These are phyloP conservation scores for Exophiala alcalophila DNA, from an alignment of 2,329 filamentous ascomycete species.

Conservation along the genomic window DNA sequence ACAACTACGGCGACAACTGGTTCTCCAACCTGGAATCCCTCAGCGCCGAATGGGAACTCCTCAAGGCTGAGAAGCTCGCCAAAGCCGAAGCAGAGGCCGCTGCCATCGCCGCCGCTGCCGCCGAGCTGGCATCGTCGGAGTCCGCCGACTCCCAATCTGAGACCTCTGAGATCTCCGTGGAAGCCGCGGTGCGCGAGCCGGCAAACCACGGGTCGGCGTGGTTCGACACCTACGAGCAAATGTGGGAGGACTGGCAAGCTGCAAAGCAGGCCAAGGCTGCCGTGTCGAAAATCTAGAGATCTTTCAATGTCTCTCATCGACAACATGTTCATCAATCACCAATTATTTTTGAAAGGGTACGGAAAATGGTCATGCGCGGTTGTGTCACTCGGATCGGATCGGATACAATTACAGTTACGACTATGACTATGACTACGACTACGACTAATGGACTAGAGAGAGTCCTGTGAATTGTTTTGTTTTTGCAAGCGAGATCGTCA, in stretches of 20 bases:
- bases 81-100: background rate
- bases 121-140: constrained; percentile 15
- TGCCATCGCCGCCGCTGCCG: background rate
- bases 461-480: too few species aligned
- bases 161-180: too few species aligned
- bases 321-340: too few species aligned
- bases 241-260: constrained; percentile 22
- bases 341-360: too few species aligned
- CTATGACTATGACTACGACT: too few species aligned
- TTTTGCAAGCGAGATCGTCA: too few species aligned
- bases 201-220: constrained; percentile 19
- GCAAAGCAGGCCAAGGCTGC: constrained; percentile 10
- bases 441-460: too few species aligned
- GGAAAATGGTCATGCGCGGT: too few species aligned
- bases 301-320: too few species aligned
- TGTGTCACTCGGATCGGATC: too few species aligned
- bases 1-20: constrained; percentile 20
- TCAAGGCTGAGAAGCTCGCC: constrained; percentile 1
- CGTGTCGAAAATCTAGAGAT: too few species aligned
- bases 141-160: constrained; percentile 14
- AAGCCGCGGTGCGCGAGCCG: constrained; percentile 6
- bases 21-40: constrained; percentile 20
- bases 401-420: too few species aligned
- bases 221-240: constrained; percentile 18
- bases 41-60: constrained; percentile 9